These are phyloP conservation scores for Puccinellia tenuiflora DNA, from an alignment of 176 grass and related monocot genomes.

Conservation along the genomic window DNA sequence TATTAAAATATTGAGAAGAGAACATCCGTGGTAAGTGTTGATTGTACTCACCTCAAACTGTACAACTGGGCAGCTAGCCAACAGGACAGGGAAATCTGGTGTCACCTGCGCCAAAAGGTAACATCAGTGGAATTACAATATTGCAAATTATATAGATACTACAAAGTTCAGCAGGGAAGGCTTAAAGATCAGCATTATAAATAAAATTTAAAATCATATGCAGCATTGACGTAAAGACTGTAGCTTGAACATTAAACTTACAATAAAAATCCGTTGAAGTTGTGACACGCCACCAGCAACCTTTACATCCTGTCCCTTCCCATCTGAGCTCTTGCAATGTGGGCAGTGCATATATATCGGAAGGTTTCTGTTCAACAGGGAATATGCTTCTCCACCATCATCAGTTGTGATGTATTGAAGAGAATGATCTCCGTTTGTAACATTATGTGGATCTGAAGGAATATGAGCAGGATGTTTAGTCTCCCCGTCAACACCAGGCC, in stretches of 20 bases:
- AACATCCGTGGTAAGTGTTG: not conserved
- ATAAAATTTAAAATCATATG: conserved; percentile 7
- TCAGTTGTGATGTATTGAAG: conserved; percentile 44
- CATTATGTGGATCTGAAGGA: conserved; percentile 34
- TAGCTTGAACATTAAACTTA: conserved; percentile 34
- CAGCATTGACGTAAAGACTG: not conserved
- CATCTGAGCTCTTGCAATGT: conserved; percentile 64
- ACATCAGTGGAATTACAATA: conserved; percentile 19
- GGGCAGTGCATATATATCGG: conserved; percentile 97
- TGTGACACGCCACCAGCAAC: conserved; percentile 67
- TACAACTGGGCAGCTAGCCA: conserved; percentile 74
- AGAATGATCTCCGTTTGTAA: conserved; percentile 35
- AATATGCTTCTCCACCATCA: conserved; percentile 74
- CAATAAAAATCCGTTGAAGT: conserved; percentile 91
- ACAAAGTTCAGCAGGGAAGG: not conserved
- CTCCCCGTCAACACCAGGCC: conserved; percentile 4
- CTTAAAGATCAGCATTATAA: not conserved
- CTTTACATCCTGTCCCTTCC: conserved; percentile 50
- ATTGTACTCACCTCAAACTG: conserved; percentile 68
- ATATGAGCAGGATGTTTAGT: conserved; percentile 20
- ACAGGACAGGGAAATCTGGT: conserved; percentile 68
- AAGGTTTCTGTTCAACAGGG: conserved; percentile 79
- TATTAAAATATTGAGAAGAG: conserved; percentile 1
- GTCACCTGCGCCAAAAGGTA: conserved; percentile 55
- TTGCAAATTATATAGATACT: not conserved